phyloP scores from a whole-genome alignment of 805 yeast genomes.

The Monosporozyma servazzii region DNA sequence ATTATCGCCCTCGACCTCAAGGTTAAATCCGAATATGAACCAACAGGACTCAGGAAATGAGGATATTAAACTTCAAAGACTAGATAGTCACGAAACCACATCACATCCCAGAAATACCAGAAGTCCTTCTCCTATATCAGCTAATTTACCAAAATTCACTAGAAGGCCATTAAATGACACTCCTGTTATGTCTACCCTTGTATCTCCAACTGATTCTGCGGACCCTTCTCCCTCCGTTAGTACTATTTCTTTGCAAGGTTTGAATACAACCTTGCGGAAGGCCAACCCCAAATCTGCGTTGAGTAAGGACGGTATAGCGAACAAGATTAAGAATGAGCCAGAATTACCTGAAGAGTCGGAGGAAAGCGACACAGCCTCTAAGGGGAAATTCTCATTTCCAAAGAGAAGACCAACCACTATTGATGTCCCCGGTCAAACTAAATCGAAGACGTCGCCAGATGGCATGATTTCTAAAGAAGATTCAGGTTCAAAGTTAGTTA shows the following conservation, averaged over 20 bases:
- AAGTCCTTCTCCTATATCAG: constrained; percentile 6
- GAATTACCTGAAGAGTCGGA: not conserved
- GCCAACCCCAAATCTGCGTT: not conserved
- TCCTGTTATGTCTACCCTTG: constrained; percentile 49
- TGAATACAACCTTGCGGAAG: not conserved
- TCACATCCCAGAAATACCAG: not conserved
- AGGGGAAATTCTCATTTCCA: constrained; percentile 24
- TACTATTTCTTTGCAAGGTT: not conserved
- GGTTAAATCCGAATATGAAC: not conserved
- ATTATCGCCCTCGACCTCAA: constrained; percentile 1
- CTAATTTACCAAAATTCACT: constrained; percentile 45
- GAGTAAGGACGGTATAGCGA: not conserved
- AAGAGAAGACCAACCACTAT: constrained; percentile 67
- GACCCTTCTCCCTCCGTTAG: constrained; percentile 26
- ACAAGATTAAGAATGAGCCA: not conserved
- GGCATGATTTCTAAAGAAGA: constrained; percentile 55
- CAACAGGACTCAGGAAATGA: not conserved
- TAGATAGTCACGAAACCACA: not conserved
- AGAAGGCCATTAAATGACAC: constrained; percentile 70
- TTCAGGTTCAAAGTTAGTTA: constrained; percentile 74
- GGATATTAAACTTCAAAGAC: not conserved
- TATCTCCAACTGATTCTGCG: constrained; percentile 41
- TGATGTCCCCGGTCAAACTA: constrained; percentile 87
- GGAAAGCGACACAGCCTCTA: not conserved
- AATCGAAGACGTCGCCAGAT: constrained; percentile 70